Conservation (phyloP, 176 grass and related monocot species). For the Microstegium vimineum region DNA sequence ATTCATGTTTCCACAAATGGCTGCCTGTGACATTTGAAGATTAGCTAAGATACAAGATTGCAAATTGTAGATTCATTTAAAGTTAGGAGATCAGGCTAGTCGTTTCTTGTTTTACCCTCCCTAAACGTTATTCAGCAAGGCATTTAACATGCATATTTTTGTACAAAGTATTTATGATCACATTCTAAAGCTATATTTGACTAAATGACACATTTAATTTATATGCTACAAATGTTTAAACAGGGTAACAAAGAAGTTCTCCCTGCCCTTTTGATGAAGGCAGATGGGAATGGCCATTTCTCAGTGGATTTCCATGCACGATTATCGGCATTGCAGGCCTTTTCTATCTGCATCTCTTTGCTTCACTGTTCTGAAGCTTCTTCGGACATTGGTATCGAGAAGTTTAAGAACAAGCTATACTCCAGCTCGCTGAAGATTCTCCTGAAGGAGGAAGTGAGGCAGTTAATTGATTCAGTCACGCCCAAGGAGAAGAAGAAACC, state of each 20-base stretch:
- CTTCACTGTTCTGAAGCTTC: conserved; percentile 76
- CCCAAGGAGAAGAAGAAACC: conserved; percentile 74
- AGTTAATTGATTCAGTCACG: conserved; percentile 72
- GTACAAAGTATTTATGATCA: neutral
- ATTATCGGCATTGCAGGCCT: conserved; percentile 76
- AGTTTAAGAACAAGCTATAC: conserved; percentile 64
- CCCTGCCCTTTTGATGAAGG: conserved; percentile 63
- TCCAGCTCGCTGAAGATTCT: conserved; percentile 82
- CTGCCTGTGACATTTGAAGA: neutral
- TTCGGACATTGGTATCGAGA: conserved; percentile 54
- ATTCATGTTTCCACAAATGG: neutral
- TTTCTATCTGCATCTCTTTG: conserved; percentile 85
- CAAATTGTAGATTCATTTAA: neutral
- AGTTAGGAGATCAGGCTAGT: neutral
- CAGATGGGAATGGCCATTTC: conserved; percentile 57
- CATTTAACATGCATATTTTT: neutral
- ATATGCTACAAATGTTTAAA: conserved; percentile 36
- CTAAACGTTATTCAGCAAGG: neutral
- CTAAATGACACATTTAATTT: neutral
- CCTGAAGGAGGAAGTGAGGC: conserved; percentile 87
- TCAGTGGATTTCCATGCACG: conserved; percentile 78
- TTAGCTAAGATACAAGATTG: neutral
- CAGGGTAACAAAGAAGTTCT: conserved; percentile 83
- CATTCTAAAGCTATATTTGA: conserved; percentile 2
- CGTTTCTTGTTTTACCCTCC: neutral